Evolutionary conservation across 2,329 filamentous ascomycete genomes (phyloP).

Genomic region (Thermothelomyces thermophilus): DNA sequence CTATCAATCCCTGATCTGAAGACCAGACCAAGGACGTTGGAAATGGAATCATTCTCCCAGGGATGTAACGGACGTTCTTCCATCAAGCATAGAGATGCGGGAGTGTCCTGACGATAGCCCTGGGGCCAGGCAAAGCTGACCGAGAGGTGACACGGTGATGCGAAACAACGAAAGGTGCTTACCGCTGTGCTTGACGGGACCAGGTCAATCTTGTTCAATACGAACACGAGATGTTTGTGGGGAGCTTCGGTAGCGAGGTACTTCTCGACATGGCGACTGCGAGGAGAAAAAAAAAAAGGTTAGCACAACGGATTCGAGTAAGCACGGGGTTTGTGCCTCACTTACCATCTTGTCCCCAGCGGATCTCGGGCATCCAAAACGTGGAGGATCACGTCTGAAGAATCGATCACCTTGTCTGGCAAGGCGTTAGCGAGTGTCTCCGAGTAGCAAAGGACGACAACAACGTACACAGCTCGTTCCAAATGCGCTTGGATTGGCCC

Average conservation of each 20-base stretch:
- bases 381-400: conserved; percentile 92
- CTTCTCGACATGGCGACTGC: conserved; percentile 75
- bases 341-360: conserved; percentile 66
- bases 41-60: conserved; percentile 83
- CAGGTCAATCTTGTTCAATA: conserved; percentile 87
- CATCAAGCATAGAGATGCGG: conserved; percentile 57
- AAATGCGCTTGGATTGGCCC: conserved; percentile 90
- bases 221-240: conserved; percentile 90
- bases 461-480: conserved; percentile 71
- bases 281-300: not conserved
- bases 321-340: too few relatives aligned
- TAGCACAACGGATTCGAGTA: not conserved
- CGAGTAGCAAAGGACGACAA: too few relatives aligned
- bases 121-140: conserved; percentile 39
- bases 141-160: conserved; percentile 16
- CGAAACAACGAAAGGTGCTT: conserved; percentile 49
- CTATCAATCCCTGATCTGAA: conserved; percentile 62
- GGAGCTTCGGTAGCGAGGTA: conserved; percentile 89
- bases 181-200: conserved; percentile 90
- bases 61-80: conserved; percentile 93
- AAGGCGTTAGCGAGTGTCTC: conserved; percentile 10
- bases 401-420: conserved; percentile 83
- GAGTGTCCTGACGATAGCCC: conserved; percentile 73
- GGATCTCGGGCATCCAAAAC: conserved; percentile 87
- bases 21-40: conserved; percentile 56